A percentile compares a stretch with the other conserved stretches of the same genome.
Conservation (phyloP, 768 basidiomycete genomes). For the Suillus luteus region DNA sequence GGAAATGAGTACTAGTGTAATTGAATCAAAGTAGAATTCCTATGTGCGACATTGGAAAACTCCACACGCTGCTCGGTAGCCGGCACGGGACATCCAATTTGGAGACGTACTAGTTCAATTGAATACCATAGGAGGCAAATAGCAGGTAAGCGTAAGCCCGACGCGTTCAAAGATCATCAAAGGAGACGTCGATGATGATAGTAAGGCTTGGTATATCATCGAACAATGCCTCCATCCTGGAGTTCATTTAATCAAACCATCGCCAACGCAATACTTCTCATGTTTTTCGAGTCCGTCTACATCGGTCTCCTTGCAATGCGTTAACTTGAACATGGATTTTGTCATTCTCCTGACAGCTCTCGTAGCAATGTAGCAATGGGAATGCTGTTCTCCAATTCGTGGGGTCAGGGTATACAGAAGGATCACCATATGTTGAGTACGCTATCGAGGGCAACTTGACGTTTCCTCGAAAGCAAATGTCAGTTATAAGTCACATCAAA, state of each 20-base stretch:
- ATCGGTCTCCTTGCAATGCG: background rate
- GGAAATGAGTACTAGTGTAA: background rate
- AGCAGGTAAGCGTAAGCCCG: background rate
- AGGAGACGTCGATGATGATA: too few relatives aligned
- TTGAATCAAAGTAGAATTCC: constrained; percentile 3
- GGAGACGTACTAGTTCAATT: too few relatives aligned
- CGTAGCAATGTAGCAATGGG: too few relatives aligned
- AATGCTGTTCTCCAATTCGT: background rate
- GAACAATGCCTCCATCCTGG: too few relatives aligned
- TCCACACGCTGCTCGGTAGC: background rate
- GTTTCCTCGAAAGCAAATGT: background rate
- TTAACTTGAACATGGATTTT: background rate
- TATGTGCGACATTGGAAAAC: background rate
- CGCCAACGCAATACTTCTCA: too few relatives aligned
- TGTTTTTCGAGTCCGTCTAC: too few relatives aligned
- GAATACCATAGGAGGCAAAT: background rate
- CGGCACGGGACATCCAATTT: background rate
- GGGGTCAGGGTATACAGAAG: background rate
- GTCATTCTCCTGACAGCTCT: too few relatives aligned
- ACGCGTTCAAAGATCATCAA: too few relatives aligned
- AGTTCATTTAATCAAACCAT: too few relatives aligned
- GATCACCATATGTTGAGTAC: background rate
- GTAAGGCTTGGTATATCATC: too few relatives aligned
- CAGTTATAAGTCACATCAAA: constrained; percentile 22
- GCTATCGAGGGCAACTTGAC: background rate